Conservation (phyloP, 108 stramenopile genomes). For the Discostella pseudostelligera region DNA sequence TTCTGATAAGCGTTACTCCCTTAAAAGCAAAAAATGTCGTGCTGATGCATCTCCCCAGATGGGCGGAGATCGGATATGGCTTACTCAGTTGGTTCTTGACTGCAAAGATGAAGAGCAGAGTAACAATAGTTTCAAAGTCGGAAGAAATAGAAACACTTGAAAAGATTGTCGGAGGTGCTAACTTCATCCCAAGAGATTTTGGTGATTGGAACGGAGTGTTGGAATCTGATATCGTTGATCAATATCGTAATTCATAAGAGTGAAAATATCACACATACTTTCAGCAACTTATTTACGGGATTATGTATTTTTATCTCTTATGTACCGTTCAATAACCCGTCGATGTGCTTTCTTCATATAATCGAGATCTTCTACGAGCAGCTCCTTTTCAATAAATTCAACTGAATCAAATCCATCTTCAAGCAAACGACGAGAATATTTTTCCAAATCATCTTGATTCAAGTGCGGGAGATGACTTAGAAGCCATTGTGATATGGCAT, state of each 20-base stretch:
- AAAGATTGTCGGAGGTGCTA: conserved; percentile 31
- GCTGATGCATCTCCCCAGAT: conserved; percentile 45
- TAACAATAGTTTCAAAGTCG: conserved; percentile 44
- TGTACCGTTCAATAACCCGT: conserved; percentile 32
- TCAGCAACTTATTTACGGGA: neutral
- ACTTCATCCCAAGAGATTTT: conserved; percentile 37
- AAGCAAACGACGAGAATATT: conserved; percentile 27
- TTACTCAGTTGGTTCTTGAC: conserved; percentile 48
- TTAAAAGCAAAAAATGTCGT: conserved; percentile 57
- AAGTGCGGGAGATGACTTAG: conserved; percentile 35
- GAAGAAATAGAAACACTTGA: conserved; percentile 28
- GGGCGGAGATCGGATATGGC: conserved; percentile 44
- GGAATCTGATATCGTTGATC: conserved; percentile 27
- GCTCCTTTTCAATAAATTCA: conserved; percentile 40
- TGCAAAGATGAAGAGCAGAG: conserved; percentile 46
- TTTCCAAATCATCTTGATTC: conserved; percentile 32
- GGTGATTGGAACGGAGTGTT: conserved; percentile 19
- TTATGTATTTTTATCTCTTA: conserved; percentile 13
- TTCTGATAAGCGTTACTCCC: conserved; percentile 63
- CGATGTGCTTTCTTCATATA: conserved; percentile 52
- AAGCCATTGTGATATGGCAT: conserved; percentile 25
- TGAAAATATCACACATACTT: neutral
- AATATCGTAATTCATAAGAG: conserved; percentile 2
- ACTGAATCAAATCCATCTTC: conserved; percentile 50
- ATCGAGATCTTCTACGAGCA: conserved; percentile 34